Evolutionary conservation across 306 rosid species (phyloP).

Genomic region (Chamaecrista fasciculata): DNA sequence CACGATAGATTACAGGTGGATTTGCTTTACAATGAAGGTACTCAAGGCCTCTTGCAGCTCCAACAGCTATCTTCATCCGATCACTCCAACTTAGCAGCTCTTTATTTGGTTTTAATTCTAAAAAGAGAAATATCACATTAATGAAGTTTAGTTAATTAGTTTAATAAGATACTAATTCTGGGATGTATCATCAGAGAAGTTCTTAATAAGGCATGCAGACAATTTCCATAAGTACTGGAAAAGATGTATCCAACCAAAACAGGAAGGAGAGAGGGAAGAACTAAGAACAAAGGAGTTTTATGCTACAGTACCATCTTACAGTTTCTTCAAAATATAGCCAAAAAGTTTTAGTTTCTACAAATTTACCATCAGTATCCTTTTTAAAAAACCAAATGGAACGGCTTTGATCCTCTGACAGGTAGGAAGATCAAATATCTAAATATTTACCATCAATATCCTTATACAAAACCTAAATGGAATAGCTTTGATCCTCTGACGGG

Average conservation of each 20-base stretch:
- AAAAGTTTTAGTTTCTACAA: background rate
- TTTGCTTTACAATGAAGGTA: conserved; percentile 92
- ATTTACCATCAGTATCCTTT: background rate
- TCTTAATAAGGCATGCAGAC: conserved; percentile 23
- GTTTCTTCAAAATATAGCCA: background rate
- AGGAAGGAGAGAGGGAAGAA: background rate
- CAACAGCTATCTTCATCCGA: conserved; percentile 87
- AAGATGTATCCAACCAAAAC: background rate
- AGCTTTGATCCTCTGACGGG: background rate
- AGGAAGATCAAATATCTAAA: conserved; percentile 23
- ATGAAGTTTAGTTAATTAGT: conserved; percentile 9
- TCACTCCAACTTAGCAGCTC: conserved; percentile 69
- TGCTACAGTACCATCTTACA: background rate
- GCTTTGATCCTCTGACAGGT: background rate
- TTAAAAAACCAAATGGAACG: conserved; percentile 6
- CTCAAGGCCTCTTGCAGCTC: conserved; percentile 89
- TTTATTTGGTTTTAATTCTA: conserved; percentile 54
- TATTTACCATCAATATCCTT: background rate
- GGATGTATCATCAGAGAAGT: conserved; percentile 8
- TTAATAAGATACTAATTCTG: conserved; percentile 9
- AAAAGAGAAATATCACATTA: conserved; percentile 22
- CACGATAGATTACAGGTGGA: conserved; percentile 94
- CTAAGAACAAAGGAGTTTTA: background rate
- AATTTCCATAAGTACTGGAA: conserved; percentile 11
- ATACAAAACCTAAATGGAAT: conserved; percentile 3